phyloP scores from a whole-genome alignment of 2,329 filamentous ascomycete genomes.

The Rutstroemia sydowiana region DNA sequence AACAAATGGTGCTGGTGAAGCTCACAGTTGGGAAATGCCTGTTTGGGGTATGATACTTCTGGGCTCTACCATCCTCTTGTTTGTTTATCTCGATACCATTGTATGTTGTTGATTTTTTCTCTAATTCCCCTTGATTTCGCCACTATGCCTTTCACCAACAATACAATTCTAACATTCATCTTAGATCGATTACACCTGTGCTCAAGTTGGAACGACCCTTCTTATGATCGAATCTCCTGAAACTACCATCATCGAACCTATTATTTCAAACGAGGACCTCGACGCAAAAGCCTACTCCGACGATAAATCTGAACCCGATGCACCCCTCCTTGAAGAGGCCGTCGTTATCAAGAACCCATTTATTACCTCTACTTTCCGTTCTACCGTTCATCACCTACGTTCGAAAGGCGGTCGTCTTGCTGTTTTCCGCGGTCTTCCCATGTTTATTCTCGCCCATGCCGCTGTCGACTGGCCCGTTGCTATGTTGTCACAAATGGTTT shows the following conservation, averaged over 20 bases:
- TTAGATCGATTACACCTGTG: constrained; percentile 50
- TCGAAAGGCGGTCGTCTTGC: constrained; percentile 56
- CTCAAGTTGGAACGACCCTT: constrained; percentile 51
- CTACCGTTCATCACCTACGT: constrained; percentile 53
- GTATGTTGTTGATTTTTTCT: constrained; percentile 10
- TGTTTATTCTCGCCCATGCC: constrained; percentile 41
- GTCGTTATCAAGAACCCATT: constrained; percentile 45
- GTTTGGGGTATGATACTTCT: constrained; percentile 19
- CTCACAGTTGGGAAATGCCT: constrained; percentile 15
- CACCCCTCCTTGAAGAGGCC: constrained; percentile 24
- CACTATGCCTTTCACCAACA: too few relatives aligned
- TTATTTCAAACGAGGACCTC: constrained; percentile 27
- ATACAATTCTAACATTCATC: constrained; percentile 14
- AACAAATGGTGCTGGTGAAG: background rate
- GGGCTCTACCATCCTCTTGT: constrained; percentile 9
- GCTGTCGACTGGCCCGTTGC: constrained; percentile 26
- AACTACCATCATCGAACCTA: constrained; percentile 41
- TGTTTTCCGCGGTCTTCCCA: constrained; percentile 60
- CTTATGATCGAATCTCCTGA: constrained; percentile 55
- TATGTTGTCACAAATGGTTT: constrained; percentile 36
- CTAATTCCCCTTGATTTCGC: background rate
- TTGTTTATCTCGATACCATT: constrained; percentile 11
- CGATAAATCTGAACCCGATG: too few relatives aligned
- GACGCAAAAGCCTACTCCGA: constrained; percentile 26
- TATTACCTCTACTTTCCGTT: constrained; percentile 53